Percentiles rank a stretch among this genome's conserved stretches.
Evolutionary conservation across 116 monocot genomes (phyloP).

Genomic region (Dioscorea cayenensis): DNA sequence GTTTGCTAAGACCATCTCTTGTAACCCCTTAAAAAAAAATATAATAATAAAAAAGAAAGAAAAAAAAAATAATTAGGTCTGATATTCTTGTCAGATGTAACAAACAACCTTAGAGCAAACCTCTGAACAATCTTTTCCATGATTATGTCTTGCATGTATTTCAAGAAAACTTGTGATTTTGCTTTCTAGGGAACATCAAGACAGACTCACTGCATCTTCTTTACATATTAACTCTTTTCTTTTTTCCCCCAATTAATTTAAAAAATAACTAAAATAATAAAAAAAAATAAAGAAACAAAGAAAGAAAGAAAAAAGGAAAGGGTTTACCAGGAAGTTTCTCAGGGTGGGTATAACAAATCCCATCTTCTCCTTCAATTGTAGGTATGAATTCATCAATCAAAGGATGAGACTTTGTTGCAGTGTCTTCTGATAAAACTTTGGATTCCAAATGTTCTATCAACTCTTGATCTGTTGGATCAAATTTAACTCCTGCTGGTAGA

Average conservation of each 20-base stretch:
- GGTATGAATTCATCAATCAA: conserved; percentile 84
- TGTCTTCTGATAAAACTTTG: conserved; percentile 36
- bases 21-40: conserved; percentile 53
- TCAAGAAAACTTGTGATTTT: conserved; percentile 3
- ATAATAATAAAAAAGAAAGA: background rate
- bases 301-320: background rate
- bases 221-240: background rate
- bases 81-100: conserved; percentile 50
- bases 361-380: conserved; percentile 83
- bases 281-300: background rate
- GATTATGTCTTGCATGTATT: background rate
- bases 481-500: conserved; percentile 73
- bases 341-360: conserved; percentile 84
- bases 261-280: too few species aligned
- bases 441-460: conserved; percentile 81
- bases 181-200: conserved; percentile 20
- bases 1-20: conserved; percentile 83
- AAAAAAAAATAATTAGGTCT: background rate
- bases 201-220: conserved; percentile 11
- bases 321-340: conserved; percentile 67
- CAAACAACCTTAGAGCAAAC: conserved; percentile 28
- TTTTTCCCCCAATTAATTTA: too few species aligned
- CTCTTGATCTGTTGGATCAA: conserved; percentile 84
- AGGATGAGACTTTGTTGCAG: conserved; percentile 47
- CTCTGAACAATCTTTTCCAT: conserved; percentile 36